Base-by-base conservation (phyloP, 345 rosid species). In the Streptanthus diversifolius region DNA sequence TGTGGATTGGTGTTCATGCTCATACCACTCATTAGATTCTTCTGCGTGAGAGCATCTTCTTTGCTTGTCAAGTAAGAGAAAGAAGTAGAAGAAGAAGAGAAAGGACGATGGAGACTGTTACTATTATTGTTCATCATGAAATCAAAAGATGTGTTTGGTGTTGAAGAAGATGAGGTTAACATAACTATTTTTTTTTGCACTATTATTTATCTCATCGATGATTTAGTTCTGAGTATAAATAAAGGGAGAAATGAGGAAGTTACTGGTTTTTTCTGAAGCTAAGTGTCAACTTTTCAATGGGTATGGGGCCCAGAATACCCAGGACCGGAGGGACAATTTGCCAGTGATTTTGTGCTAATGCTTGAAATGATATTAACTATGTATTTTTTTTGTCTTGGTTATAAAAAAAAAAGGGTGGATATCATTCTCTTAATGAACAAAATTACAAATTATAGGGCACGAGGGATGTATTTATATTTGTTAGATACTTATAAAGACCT, bases 51-150 rank as follows among this genome's bases (percentile, higher is more conserved):
- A 39, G 66, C 71, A 57, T 84, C 85, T 73, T 82, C 90, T 1
- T 71, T 24, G 55, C 47, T 70, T 57, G 71, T 80, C 70, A 84
- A 52, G 84, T 79, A 82, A 14, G 91, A 69, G 64, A 75, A 75
- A 53, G 79, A 75, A 41, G 68, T 60, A 59, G 79, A 30, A 41
- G 79, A 52, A 37, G 68, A 81, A 68, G 75, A 75, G 68, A 86
- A 83, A 29, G 79, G 85, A 56, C 85, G 83, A 0, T 39, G 78
- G 54, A 74, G 72, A 48, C 15, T 69, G 63, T 61, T 57, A 47
- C 49, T 65, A 45, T 61, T 79, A 49, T 74, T 74, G 49, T 56
- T 76, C 79, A 14, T 62, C 70, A 53, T 43, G 70, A 62, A 76
- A 29, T 55, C 73, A 84, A 49, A 52, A 76, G 65, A 21, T 69